These are phyloP conservation scores for Calamus simplicifolius DNA, from an alignment of 176 grass and related monocot genomes.

Conservation along the genomic window DNA sequence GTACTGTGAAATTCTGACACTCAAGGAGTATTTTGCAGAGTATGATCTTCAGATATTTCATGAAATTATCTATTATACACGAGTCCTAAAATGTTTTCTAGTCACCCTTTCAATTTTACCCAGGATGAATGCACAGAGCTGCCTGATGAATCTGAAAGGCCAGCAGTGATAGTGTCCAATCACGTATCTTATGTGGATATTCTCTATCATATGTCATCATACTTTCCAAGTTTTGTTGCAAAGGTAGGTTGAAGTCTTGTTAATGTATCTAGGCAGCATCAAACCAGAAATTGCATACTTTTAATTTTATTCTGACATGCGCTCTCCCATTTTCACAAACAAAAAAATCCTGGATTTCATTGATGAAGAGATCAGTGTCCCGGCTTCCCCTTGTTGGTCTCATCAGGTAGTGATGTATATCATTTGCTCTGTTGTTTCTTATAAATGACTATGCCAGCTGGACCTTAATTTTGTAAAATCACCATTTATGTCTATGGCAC, in stretches of 20 bases:
- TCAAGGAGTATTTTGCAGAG: too few species aligned
- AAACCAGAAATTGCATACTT: background rate
- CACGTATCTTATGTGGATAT: conserved; percentile 71
- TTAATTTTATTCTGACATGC: conserved; percentile 29
- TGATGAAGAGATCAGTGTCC: conserved; percentile 73
- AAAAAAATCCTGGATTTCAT: background rate
- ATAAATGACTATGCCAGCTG: too few species aligned
- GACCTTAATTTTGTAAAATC: too few species aligned
- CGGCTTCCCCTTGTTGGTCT: conserved; percentile 87
- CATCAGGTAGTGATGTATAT: conserved; percentile 61
- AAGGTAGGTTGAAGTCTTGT: background rate
- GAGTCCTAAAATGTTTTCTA: too few species aligned
- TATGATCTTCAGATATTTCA: too few species aligned
- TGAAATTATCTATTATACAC: too few species aligned
- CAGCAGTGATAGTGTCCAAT: conserved; percentile 79
- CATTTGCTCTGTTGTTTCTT: too few species aligned
- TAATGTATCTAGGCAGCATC: background rate
- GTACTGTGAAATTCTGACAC: too few species aligned
- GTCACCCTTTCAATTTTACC: conserved; percentile 2
- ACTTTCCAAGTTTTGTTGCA: conserved; percentile 8
- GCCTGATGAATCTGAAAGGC: conserved; percentile 39
- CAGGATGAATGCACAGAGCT: conserved; percentile 37
- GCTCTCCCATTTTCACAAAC: conserved; percentile 8
- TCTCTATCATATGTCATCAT: conserved; percentile 6
- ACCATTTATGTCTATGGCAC: too few species aligned